These are phyloP conservation scores for Colletotrichum simmondsii DNA, from an alignment of 2,329 filamentous ascomycete species.

Conservation along the genomic window DNA sequence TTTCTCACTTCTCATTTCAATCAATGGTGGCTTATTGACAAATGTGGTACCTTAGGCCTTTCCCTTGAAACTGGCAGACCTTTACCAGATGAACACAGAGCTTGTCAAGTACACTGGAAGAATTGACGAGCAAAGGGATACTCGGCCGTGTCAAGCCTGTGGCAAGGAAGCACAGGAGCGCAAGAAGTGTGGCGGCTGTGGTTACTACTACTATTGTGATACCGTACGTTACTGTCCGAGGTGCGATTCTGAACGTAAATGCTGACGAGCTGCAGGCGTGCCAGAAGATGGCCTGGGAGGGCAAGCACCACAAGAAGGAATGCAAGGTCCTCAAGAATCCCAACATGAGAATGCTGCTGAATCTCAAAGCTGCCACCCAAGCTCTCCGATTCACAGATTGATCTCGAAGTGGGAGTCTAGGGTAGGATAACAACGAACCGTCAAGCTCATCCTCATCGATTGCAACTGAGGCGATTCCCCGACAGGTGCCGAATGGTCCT, in stretches of 20 bases:
- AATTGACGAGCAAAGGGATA: not conserved
- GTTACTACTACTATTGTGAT: not conserved
- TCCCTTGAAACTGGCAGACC: not conserved
- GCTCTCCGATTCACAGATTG: not conserved
- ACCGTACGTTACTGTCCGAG: not conserved
- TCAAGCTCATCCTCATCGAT: not conserved
- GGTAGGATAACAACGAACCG: not conserved
- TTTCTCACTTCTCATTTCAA: not conserved
- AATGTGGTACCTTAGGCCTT: not conserved
- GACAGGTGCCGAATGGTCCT: not conserved
- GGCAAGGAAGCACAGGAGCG: not conserved
- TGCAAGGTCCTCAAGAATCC: not conserved
- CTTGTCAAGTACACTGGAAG: not conserved
- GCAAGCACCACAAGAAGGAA: not conserved
- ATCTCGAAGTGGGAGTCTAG: not conserved
- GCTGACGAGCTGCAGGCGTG: not conserved
- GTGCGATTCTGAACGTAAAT: not conserved
- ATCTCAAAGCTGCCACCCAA: not conserved
- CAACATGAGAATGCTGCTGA: not conserved
- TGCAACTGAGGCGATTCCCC: not conserved
- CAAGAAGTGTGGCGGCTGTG: not conserved
- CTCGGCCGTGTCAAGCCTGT: not conserved
- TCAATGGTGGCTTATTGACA: not conserved
- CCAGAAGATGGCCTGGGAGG: not conserved
- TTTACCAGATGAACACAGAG: not conserved